A percentile compares a stretch with the other conserved stretches of the same genome.
Conservation (phyloP, 1,284 basidiomycete genomes). For the Ceratobasidium sp. region DNA sequence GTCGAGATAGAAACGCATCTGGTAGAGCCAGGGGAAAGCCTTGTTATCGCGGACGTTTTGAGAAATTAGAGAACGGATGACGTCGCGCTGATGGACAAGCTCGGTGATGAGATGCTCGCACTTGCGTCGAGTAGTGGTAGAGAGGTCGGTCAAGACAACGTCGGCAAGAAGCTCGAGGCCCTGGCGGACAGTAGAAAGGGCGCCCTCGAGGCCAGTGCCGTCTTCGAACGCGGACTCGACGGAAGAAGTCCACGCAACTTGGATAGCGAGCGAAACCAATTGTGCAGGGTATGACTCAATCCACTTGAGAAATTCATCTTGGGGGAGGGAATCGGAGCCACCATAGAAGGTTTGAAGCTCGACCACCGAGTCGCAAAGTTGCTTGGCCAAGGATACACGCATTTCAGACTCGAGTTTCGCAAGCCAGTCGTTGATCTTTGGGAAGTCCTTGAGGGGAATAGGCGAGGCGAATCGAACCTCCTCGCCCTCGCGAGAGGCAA, state of each 20-base stretch:
- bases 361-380: slow-evolving; percentile 80
- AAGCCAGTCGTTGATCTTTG: slow-evolving; percentile 99
- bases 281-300: slow-evolving; percentile 95
- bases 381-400: slow-evolving; percentile 87
- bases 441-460: slow-evolving; percentile 89
- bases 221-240: slow-evolving; percentile 80
- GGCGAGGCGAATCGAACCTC: slow-evolving; percentile 86
- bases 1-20: slow-evolving; percentile 98
- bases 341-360: slow-evolving; percentile 87
- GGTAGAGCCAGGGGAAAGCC: slow-evolving; percentile 93
- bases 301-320: slow-evolving; percentile 85
- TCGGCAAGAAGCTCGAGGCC: slow-evolving; percentile 95
- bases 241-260: slow-evolving; percentile 92
- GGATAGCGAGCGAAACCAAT: slow-evolving; percentile 92
- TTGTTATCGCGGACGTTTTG: slow-evolving; percentile 72
- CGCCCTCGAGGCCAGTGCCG: slow-evolving; percentile 66
- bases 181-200: slow-evolving; percentile 81
- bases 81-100: slow-evolving; percentile 97
- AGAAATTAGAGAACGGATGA: slow-evolving; percentile 82
- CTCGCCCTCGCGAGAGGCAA: slow-evolving; percentile 96
- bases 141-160: slow-evolving; percentile 91
- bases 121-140: slow-evolving; percentile 90
- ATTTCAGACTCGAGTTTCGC: slow-evolving; percentile 93
- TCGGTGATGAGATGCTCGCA: slow-evolving; percentile 99
- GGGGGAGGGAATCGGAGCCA: slow-evolving; percentile 62